These are phyloP conservation scores for Plasmodium gaboni DNA, from an alignment of 169 alveolate species.

Conservation along the genomic window DNA sequence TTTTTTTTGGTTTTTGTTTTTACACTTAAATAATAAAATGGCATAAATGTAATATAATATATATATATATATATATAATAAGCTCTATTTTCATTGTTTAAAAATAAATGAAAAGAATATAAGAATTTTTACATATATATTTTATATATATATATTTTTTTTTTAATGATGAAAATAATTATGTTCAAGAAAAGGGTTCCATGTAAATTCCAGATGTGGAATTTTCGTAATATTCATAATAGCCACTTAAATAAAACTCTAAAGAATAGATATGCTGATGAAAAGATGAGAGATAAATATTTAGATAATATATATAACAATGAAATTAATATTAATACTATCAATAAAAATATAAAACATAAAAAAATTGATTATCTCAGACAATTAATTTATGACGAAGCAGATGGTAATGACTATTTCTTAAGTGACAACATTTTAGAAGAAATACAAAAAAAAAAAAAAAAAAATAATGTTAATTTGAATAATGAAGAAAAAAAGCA, in stretches of 20 bases:
- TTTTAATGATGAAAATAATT: conserved; percentile 37
- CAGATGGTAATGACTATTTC: conserved; percentile 54
- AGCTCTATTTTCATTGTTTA: too few relatives aligned
- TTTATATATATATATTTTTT: too few relatives aligned
- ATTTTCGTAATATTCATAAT: conserved; percentile 57
- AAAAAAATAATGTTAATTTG: not conserved
- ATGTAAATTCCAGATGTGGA: conserved; percentile 16
- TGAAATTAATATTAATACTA: conserved; percentile 60
- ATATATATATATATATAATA: too few relatives aligned
- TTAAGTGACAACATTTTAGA: conserved; percentile 50
- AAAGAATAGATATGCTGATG: conserved; percentile 44
- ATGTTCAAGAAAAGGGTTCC: conserved; percentile 19
- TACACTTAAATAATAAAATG: too few relatives aligned
- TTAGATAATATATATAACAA: conserved; percentile 73
- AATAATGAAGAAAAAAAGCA: not conserved
- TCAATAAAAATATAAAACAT: conserved; percentile 35
- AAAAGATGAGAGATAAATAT: conserved; percentile 68
- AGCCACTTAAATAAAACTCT: conserved; percentile 67
- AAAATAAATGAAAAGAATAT: too few relatives aligned
- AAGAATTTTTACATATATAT: too few relatives aligned
- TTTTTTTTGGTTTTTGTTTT: too few relatives aligned
- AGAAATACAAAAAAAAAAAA: conserved; percentile 48
- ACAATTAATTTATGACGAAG: conserved; percentile 64
- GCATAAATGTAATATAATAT: too few relatives aligned
- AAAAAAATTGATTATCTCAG: conserved; percentile 57